A percentile compares a stretch with the other conserved stretches of the same genome.
phyloP scores from a whole-genome alignment of 2,329 filamentous ascomycete genomes.

The Corynespora cassiicola region DNA sequence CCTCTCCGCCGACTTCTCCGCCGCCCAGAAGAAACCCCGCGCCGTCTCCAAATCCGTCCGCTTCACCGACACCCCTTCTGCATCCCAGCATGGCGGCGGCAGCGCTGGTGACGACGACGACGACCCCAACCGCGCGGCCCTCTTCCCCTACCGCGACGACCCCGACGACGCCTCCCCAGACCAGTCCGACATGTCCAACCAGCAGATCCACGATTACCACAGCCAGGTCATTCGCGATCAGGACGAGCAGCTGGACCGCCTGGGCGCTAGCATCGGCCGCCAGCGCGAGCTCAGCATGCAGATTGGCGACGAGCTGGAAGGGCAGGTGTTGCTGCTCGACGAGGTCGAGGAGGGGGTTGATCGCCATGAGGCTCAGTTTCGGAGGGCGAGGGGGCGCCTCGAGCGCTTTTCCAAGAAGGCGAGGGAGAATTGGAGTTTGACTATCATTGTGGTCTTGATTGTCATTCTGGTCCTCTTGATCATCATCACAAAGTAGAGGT shows the following conservation, averaged over 20 bases:
- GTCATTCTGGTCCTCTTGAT: constrained; percentile 83
- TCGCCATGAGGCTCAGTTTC: constrained; percentile 76
- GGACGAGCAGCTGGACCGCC: constrained; percentile 87
- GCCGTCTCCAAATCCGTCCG: constrained; percentile 75
- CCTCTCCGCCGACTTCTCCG: constrained; percentile 44
- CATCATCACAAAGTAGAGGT: constrained; percentile 60
- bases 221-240: constrained; percentile 82
- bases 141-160: constrained; percentile 77
- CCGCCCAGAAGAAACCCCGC: constrained; percentile 43
- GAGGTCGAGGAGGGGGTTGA: constrained; percentile 86
- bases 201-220: constrained; percentile 88
- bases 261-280: constrained; percentile 85
- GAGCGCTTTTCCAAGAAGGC: constrained; percentile 76
- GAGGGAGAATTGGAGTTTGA: constrained; percentile 87
- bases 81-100: too few relatives aligned
- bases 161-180: constrained; percentile 59
- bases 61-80: constrained; percentile 69
- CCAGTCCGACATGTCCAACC: constrained; percentile 71
- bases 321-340: constrained; percentile 86
- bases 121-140: constrained; percentile 59
- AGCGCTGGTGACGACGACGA: constrained; percentile 41
- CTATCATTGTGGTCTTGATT: constrained; percentile 79
- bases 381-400: constrained; percentile 75
- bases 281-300: constrained; percentile 93
- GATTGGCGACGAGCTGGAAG: constrained; percentile 94